Percentiles rank a stretch among this genome's conserved stretches.
These are phyloP conservation scores for Parathielavia hyrcaniae DNA, from an alignment of 495 filamentous ascomycete species.

Conservation along the genomic window DNA sequence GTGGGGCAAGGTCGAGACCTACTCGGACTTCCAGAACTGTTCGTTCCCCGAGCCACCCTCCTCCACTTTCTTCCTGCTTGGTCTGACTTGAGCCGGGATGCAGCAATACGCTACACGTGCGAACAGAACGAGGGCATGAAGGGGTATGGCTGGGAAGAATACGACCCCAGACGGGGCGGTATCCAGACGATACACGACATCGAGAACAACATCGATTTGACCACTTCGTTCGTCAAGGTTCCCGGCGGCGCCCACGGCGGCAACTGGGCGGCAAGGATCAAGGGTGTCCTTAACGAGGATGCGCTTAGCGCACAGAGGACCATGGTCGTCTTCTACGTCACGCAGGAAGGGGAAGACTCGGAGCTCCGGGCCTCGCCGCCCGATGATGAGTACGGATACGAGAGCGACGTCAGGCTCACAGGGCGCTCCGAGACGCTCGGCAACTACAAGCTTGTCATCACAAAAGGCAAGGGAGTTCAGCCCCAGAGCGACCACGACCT, in stretches of 20 bases:
- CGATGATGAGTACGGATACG: conserved; percentile 53
- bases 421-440: conserved; percentile 71
- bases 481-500: conserved; percentile 52
- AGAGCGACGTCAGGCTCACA: conserved; percentile 62
- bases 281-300: conserved; percentile 70
- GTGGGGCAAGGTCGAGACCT: conserved; percentile 86
- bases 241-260: conserved; percentile 83
- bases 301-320: conserved; percentile 57
- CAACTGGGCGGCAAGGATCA: conserved; percentile 84
- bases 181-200: conserved; percentile 84
- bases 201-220: conserved; percentile 80
- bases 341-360: conserved; percentile 65
- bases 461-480: conserved; percentile 59
- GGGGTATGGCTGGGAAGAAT: conserved; percentile 96
- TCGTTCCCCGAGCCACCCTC: conserved; percentile 35
- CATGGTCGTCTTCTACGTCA: conserved; percentile 72
- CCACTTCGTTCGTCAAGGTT: conserved; percentile 87
- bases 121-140: conserved; percentile 93
- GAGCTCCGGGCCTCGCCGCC: conserved; percentile 51
- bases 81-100: neutral
- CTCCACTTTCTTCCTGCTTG: neutral
- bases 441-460: conserved; percentile 77
- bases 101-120: conserved; percentile 89
- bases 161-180: conserved; percentile 81
- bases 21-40: conserved; percentile 71